Base-by-base conservation (phyloP, 176 grass and related monocot species). In the Rhynchospora pubera region DNA sequence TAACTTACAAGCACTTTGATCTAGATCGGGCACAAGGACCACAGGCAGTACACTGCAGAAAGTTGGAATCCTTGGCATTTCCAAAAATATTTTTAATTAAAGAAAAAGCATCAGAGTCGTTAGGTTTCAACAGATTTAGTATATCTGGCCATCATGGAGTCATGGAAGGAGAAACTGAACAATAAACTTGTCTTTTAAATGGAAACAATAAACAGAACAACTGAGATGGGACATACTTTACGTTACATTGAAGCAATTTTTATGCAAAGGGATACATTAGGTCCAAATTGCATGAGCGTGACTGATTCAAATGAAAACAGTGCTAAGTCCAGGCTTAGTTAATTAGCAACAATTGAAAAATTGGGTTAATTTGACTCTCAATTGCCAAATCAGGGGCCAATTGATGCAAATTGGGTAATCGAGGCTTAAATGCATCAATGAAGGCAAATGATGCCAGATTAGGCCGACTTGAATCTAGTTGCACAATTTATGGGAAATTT, bases 1-100 rank as follows among this genome's bases (percentile, higher is more conserved):
- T 6, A 48, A 81, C 79, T 81, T 81, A 81, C 79, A 81, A 26
- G 79, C 79, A 81, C 59, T 81, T 81, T 63, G 60, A 81, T 81
- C 60, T 50, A 48, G 79, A 65, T 45, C 5, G 57, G 24, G 60
- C 56, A 65, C 30, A 15, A 81, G 51, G 19, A 47, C 79, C 60
- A 39, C 79, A 81, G 26, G 5, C 39, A 24, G 79, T 26, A 65
- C 79, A 48, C 6, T 81, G 79, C 60, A 65, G 5, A 47, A 81
- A 65, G 58, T 62, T 65, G 14, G 9, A 57, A 57, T 78, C 22
- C 6, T 63, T 81, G 79, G 34, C 60, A 65, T 65, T 81, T 81
- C 56, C 58, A 64, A 81, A 81, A 6, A 81, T 65, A 24, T 63
- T 64, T 58, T 81, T 65, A n/a, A 81, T 63, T 81, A 81, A 28